Base-by-base conservation (phyloP, 1,284 basidiomycete species). In the Cutaneotrichosporon dermatis region DNA sequence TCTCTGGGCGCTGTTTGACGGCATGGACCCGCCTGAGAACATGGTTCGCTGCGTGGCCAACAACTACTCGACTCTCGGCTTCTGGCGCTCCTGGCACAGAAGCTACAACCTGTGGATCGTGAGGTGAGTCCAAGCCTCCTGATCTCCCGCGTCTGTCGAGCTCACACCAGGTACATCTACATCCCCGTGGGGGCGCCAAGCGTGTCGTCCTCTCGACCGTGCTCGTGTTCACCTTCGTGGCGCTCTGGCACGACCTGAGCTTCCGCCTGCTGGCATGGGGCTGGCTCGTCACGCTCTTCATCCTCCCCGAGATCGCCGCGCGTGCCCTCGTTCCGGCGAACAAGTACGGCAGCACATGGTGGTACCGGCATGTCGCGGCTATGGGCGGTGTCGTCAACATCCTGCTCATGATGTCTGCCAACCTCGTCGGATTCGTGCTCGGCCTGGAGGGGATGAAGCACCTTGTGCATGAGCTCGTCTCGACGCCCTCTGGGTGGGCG, bases 1-100 rank as follows among this genome's bases (percentile, higher is more conserved):
- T 1, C 79, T 98, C 4, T 99, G 95, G 94, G 89, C 94, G 1
- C 80, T 99, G 40, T 74, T 86, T 11, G 92, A 94, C 73, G 91
- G 90, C 0, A 83, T 98, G 37, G 92, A 98, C 68, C 88, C 93
- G 1, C 96, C 93, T 0, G 96, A 99, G 76, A 99, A 99, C 75
- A 97, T 99, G 96, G 84, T 99, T 4, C 84, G 96, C 12, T 98
- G 96, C 73, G 90, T 98, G 85, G 89, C 87, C n/a, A 99, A 99
- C 80, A 99, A 98, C 76, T 98, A 97, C 72, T 97, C 93, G 1
- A 86, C 88, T 0, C 77, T 89, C 2, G 93, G 92, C 0, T 99
- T 99, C 76, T 99, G 95, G 95, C 80, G 94, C 63, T 87, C 86
- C 61, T 99, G 95, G 96, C 95, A 99, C 76, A 82, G 95, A 9